phyloP scores from a whole-genome alignment of 441 rosid species.

The Populus hybrid region DNA sequence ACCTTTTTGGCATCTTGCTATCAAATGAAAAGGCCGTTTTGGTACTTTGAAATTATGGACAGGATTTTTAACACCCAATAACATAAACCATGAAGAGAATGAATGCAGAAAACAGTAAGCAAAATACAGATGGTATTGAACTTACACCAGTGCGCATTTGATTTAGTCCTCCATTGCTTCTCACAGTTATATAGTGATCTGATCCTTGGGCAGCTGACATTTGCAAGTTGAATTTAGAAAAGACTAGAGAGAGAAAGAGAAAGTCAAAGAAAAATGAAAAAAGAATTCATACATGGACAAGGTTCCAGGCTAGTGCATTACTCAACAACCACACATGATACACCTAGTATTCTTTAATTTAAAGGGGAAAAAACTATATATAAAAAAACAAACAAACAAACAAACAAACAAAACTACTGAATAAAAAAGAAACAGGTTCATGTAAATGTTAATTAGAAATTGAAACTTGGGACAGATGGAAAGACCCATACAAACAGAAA shows the following conservation, averaged over 20 bases:
- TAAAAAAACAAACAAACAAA: no score
- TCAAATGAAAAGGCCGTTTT: background rate
- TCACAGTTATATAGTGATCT: conserved; percentile 68
- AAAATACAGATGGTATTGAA: conserved; percentile 4
- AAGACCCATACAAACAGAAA: background rate
- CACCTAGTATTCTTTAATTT: background rate
- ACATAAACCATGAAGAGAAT: background rate
- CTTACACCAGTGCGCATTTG: conserved; percentile 99
- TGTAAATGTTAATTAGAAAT: background rate
- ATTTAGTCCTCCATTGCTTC: conserved; percentile 94
- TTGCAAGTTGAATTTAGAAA: conserved; percentile 11
- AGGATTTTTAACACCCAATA: background rate
- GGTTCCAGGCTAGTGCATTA: background rate
- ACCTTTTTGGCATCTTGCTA: background rate
- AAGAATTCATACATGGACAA: background rate
- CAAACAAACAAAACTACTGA: background rate
- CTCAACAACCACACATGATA: background rate
- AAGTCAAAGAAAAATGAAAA: background rate
- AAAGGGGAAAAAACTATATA: background rate
- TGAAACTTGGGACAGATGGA: background rate
- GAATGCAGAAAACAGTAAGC: background rate
- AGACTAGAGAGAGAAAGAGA: background rate
- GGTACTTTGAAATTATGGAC: background rate
- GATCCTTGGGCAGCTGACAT: conserved; percentile 52
- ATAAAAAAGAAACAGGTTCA: background rate